Evolutionary conservation across 306 rosid species (phyloP), one percentile per base, ranked within the genome.

Genomic region (Dryas octopetala): DNA sequence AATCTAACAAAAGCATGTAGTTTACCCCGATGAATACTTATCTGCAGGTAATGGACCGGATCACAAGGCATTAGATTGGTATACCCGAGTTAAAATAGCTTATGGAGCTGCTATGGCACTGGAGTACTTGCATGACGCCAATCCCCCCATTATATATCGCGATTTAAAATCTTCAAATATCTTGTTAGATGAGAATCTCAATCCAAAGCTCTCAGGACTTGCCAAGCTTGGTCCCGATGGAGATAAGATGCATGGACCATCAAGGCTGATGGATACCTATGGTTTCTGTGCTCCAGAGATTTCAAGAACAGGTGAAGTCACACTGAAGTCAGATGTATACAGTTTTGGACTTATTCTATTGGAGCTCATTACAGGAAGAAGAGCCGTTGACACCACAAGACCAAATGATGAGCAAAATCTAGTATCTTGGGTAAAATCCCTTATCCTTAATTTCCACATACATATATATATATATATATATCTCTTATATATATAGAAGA

Each of bases 241-340:
- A 32, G 93, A 91, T 19, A 85, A 84, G 76, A 69, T 48, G 66
- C 78, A 83, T 38, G 82, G 80, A 8, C 88, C 98, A 4, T 84
- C 96, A 10, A 88, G 96, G 79, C 89, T 87, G 60, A 87, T 94
- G 97, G 93, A 88, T 0, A 89, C 97, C 3, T 91, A 88, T 49
- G 98, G 96, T 61, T 91, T 91, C 74, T 87, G 88, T 73, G 97
- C 97, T 68, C 97, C 98, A 1, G 98, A 94, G 80, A 90, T 87
- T 67, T 79, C 88, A 28, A 89, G 89, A 76, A 70, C 85, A 6
- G 95, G 96, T 51, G 76, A 82, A 32, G 86, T 91, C 79, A 91
- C 96, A 7, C 60, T 85, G 59, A 90, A 90, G 74, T 94, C 98
- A 1, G 98, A 94, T 83, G 91, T 91, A 0, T 94, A 87, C 77